Conservation (phyloP, 2,329 filamentous ascomycete species). For the Aureobasidium sp. region DNA sequence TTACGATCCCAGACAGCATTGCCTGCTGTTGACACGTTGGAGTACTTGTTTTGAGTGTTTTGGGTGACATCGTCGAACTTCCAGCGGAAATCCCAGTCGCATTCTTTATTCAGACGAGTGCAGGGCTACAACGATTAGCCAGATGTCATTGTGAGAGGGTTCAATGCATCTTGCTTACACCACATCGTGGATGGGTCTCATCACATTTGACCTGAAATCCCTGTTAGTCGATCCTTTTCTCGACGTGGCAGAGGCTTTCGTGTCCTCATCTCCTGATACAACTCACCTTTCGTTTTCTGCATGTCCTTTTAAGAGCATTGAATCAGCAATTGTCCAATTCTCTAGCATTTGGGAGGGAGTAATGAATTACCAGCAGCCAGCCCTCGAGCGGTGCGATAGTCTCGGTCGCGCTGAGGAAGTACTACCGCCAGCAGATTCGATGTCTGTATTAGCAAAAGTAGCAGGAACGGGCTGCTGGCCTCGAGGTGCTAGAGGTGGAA, state of each 20-base stretch:
- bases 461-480: slow-evolving; percentile 14
- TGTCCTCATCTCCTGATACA: background rate
- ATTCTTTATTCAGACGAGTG: slow-evolving; percentile 46
- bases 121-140: slow-evolving; percentile 35
- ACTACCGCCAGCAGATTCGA: slow-evolving; percentile 11
- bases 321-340: slow-evolving; percentile 5
- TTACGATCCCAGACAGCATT: slow-evolving; percentile 51
- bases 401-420: slow-evolving; percentile 28
- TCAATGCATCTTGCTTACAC: slow-evolving; percentile 30
- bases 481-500: slow-evolving; percentile 26
- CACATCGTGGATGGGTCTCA: slow-evolving; percentile 46
- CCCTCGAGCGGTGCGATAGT: slow-evolving; percentile 45
- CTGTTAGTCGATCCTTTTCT: slow-evolving; percentile 5
- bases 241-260: background rate
- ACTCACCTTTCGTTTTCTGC: slow-evolving; percentile 28
- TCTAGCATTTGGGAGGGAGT: background rate
- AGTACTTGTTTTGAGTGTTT: slow-evolving; percentile 26
- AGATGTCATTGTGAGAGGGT: background rate
- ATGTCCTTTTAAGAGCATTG: slow-evolving; percentile 22
- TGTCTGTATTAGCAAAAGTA: slow-evolving; percentile 9
- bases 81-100: slow-evolving; percentile 49
- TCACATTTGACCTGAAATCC: slow-evolving; percentile 47
- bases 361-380: slow-evolving; percentile 43
- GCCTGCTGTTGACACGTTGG: slow-evolving; percentile 42
- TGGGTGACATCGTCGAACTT: slow-evolving; percentile 31